phyloP scores from a whole-genome alignment of 768 basidiomycete genomes.

The Russula ochroleuca region DNA sequence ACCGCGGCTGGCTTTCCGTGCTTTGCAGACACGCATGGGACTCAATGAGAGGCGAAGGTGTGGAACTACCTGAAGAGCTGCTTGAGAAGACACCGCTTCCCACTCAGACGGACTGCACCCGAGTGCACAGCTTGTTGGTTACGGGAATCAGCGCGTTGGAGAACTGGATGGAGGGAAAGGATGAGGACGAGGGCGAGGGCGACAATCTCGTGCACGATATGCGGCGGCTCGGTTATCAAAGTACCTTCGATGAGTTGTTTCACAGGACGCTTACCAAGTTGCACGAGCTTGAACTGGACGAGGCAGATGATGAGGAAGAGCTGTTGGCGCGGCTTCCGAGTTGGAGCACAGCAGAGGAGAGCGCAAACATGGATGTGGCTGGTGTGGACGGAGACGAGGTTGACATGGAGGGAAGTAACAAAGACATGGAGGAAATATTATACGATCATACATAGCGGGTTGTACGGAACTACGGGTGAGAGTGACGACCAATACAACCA shows the following conservation, averaged over 20 bases:
- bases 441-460: slow-evolving; percentile 2
- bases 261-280: slow-evolving; percentile 56
- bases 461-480: not conserved
- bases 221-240: slow-evolving; percentile 51
- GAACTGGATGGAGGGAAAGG: slow-evolving; percentile 54
- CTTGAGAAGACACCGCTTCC: slow-evolving; percentile 41
- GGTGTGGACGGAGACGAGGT: not conserved
- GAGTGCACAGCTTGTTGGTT: slow-evolving; percentile 64
- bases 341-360: slow-evolving; percentile 1
- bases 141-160: slow-evolving; percentile 57
- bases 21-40: slow-evolving; percentile 67
- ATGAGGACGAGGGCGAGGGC: slow-evolving; percentile 25
- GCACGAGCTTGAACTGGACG: slow-evolving; percentile 34
- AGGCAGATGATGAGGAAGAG: slow-evolving; percentile 14
- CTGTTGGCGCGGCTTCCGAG: slow-evolving; percentile 9
- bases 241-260: slow-evolving; percentile 63
- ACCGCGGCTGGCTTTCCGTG: slow-evolving; percentile 68
- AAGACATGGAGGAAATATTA: slow-evolving; percentile 13
- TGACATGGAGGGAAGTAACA: not conserved
- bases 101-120: slow-evolving; percentile 67
- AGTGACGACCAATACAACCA: not conserved
- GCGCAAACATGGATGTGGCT: not conserved
- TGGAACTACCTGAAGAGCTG: slow-evolving; percentile 43
- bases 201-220: slow-evolving; percentile 39
- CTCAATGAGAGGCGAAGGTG: slow-evolving; percentile 40